Percentiles rank a stretch among this genome's conserved stretches.
Conservation (phyloP, 2,329 filamentous ascomycete genomes). For the Coleophoma cylindrospora region DNA sequence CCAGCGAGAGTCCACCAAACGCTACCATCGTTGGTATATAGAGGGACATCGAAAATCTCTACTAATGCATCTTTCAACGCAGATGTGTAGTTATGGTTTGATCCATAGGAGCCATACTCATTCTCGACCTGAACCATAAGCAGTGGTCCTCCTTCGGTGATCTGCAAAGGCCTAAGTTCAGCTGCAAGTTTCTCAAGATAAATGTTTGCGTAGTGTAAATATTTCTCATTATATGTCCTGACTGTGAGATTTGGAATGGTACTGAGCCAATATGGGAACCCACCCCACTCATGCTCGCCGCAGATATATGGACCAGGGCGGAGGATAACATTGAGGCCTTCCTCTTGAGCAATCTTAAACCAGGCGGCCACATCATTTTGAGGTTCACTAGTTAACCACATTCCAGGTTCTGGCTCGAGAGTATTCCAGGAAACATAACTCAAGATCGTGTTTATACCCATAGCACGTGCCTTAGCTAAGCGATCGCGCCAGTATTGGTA, state of each 20-base stretch:
- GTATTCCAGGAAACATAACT: constrained; percentile 46
- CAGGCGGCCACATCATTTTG: constrained; percentile 42
- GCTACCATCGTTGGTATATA: too few species aligned
- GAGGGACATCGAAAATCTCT: too few species aligned
- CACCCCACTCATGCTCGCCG: constrained; percentile 40
- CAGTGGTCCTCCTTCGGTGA: constrained; percentile 71
- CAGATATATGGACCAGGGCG: constrained; percentile 43
- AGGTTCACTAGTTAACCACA: constrained; percentile 31
- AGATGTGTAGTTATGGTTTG: too few species aligned
- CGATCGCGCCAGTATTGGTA: constrained; percentile 41
- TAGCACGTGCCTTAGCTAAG: constrained; percentile 35
- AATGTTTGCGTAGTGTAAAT: constrained; percentile 53
- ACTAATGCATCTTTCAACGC: too few species aligned
- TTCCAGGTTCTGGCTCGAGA: constrained; percentile 34
- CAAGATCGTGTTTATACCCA: constrained; percentile 46
- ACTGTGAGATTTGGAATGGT: too few species aligned
- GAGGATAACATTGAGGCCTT: constrained; percentile 41
- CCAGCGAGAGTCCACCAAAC: constrained; percentile 31
- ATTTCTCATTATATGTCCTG: constrained; percentile 55
- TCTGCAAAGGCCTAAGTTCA: constrained; percentile 67
- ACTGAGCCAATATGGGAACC: constrained; percentile 34
- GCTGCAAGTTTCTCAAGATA: constrained; percentile 57
- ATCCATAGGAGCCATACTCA: constrained; percentile 46
- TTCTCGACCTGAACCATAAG: constrained; percentile 77
- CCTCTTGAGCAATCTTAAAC: constrained; percentile 39